Base-by-base conservation (phyloP, 306 rosid genomes). In the Luffa aegyptiaca region DNA sequence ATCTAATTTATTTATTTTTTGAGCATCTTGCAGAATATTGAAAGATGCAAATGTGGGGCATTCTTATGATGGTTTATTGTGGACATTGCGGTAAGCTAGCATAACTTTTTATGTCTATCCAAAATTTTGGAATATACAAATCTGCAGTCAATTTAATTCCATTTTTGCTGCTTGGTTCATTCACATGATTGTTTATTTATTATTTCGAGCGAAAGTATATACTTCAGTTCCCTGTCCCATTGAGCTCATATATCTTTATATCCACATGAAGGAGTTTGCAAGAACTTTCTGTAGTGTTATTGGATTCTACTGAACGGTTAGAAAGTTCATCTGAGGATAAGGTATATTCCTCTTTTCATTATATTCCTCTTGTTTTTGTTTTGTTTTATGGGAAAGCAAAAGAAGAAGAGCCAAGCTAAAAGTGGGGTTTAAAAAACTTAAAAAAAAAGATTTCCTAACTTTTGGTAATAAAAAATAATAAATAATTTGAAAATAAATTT, bases 51-150 rank as follows among this genome's bases (percentile, higher is more conserved):
- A 89, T 84, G 83, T 85, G 87, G 90, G 88, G 62, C 97, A 86
- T 57, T 84, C 88, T 82, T 94, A 91, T 83, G 97, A 93, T 86
- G 93, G 93, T 63, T 88, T 93, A 80, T 82, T 94, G 81, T 94
- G 98, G 98, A 94, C 93, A 76, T 82, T 92, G 76, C 87, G 97
- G 97, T 92, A 88, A 83, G 88, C 82, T 81, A 53, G 78, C 55
- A 66, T 62, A 36, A n/a, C 13, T 85, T 75, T 35, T 16, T 61
- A 58, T 42, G 55, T 41, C 48, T 39, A 68, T 49, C 6, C 33
- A 31, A 73, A 73, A 8, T 31, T 73, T 42, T 4, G 5, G 55
- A 66, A 69, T 69, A 73, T 14, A 6, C 58, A 11, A 73, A 73
- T 35, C 57, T 51, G 21, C 26, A 20, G 44, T 16, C 17, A 51